Evolutionary conservation across 352 stramenopile genomes (phyloP), one percentile per base, ranked within the genome.

Genomic region (Hyaloperonospora arabidopsidis): DNA sequence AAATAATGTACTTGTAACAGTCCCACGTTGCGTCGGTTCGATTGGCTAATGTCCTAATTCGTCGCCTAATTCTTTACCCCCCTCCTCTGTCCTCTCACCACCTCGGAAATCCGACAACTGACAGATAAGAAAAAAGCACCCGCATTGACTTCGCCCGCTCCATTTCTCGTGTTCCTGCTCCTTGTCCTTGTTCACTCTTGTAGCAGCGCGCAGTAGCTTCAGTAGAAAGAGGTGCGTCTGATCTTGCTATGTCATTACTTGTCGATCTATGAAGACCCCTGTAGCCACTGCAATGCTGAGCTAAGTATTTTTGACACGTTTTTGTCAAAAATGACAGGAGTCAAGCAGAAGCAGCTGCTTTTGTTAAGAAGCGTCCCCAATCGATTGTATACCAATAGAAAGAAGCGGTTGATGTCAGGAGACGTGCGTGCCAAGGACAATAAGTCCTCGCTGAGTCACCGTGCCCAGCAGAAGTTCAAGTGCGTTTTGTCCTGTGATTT

Each of bases 391-490:
- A 5, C n/a, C 36, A 63, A 35, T 41, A 22, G 19, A 1, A 35
- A n/a, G 10, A 35, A n/a, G 10, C n/a, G 17, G 39, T 11, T 13
- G 54, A 89, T 90, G 79, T 87, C 76, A 54, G 74, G 71, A 21
- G 75, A 85, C 45, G 59, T 70, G 57, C 68, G 73, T 45, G 62
- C 68, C 8, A 89, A 92, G 63, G 78, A 89, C 66, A 92, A 88
- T 72, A 92, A 89, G 70, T 86, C 79, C 44, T 92, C 82, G 68
- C 70, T 92, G 52, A 84, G 77, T 59, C 82, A 92, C 63, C 82
- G 82, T 48, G 82, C 82, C 25, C 82, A 92, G 69, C 82, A 89
- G 60, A 92, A 92, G 61, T 92, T 86, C 74, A 92, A 92, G 80
- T 90, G 57, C 43, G 80, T 77, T 2, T 48, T 39, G 40, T 52